Conservation (phyloP, 371 early-diverging fungal species). For the Basidiobolus heterosporus region DNA sequence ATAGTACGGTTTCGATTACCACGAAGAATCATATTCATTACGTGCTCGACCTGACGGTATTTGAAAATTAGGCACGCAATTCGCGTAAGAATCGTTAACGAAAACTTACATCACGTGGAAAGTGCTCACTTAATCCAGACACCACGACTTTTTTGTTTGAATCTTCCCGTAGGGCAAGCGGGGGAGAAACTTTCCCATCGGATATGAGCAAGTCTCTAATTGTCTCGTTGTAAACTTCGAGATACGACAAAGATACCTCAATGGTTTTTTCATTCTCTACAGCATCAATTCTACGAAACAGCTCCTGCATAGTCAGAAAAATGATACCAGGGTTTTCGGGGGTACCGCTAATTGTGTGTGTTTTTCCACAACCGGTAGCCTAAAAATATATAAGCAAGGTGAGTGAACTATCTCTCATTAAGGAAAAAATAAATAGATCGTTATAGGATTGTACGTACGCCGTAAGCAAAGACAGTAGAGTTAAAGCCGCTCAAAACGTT, state of each 20-base stretch:
- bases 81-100: neutral
- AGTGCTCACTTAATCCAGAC: slow-evolving; percentile 27
- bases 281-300: slow-evolving; percentile 37
- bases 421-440: no score
- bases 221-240: slow-evolving; percentile 94
- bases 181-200: slow-evolving; percentile 9
- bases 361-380: slow-evolving; percentile 73
- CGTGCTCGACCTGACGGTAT: slow-evolving; percentile 20
- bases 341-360: slow-evolving; percentile 48
- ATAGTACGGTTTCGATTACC: slow-evolving; percentile 53
- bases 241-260: slow-evolving; percentile 51
- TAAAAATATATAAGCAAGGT: slow-evolving; percentile 2
- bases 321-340: slow-evolving; percentile 59
- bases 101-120: slow-evolving; percentile 13
- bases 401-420: no score
- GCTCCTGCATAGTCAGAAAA: slow-evolving; percentile 46
- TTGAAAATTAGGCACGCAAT: neutral
- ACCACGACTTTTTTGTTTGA: slow-evolving; percentile 33
- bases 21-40: slow-evolving; percentile 28
- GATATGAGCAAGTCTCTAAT: slow-evolving; percentile 67
- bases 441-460: slow-evolving; percentile 18
- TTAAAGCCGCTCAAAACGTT: slow-evolving; percentile 39
- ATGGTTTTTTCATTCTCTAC: slow-evolving; percentile 24
- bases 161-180: slow-evolving; percentile 59
- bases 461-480: slow-evolving; percentile 58